phyloP scores from a whole-genome alignment of 2,329 filamentous ascomycete species.

The Neonectria coccinea region DNA sequence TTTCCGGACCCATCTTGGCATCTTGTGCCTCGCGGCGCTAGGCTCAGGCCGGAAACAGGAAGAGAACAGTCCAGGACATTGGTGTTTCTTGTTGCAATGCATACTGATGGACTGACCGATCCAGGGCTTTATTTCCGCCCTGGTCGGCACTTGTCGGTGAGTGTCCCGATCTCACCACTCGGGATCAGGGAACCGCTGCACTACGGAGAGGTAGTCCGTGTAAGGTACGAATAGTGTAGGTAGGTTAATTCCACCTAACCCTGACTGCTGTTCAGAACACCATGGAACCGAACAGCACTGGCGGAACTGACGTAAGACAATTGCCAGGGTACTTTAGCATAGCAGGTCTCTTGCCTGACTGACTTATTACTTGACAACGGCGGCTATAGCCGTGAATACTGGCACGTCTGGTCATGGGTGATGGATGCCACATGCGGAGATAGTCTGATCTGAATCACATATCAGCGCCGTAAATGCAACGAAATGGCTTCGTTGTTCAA shows the following conservation, averaged over 20 bases:
- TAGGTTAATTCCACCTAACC: neutral
- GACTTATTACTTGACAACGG: neutral
- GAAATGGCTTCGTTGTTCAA: neutral
- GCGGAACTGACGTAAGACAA: conserved; percentile 7
- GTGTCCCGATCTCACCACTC: conserved; percentile 27
- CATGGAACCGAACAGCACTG: neutral
- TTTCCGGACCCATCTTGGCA: conserved; percentile 7
- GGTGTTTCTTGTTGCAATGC: neutral
- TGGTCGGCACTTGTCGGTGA: conserved; percentile 30
- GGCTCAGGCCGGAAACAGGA: conserved; percentile 13
- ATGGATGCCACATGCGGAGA: neutral
- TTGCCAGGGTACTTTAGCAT: neutral
- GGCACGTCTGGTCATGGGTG: neutral
- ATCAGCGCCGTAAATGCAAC: neutral
- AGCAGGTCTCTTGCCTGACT: neutral
- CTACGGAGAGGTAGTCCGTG: neutral
- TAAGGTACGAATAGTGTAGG: neutral
- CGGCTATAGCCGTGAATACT: neutral
- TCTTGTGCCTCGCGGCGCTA: conserved; percentile 1
- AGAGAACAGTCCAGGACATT: conserved; percentile 10
- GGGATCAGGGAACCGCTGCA: neutral
- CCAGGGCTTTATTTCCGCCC: conserved; percentile 9
- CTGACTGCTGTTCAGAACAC: neutral
- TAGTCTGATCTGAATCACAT: neutral
- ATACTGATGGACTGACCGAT: neutral